Evolutionary conservation across 768 basidiomycete species (phyloP).

Genomic region (Boletus fagicola): DNA sequence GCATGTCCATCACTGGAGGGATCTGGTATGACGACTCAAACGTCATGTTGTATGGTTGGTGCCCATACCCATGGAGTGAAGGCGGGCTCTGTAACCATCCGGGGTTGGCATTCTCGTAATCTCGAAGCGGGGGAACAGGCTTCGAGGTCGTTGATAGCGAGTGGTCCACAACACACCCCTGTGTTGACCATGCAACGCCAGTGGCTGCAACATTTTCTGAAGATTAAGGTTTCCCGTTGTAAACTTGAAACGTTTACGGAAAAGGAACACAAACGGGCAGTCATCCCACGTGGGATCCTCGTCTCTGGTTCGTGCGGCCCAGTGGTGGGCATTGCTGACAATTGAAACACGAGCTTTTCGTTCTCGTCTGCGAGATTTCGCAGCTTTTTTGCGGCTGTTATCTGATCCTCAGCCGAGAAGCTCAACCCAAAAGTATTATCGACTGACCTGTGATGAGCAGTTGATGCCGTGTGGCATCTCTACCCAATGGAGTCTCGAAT

Average conservation of each 20-base stretch:
- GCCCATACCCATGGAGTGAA: slow-evolving; percentile 1
- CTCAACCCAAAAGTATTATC: neutral
- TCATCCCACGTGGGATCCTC: neutral
- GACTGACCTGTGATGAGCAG: slow-evolving; percentile 25
- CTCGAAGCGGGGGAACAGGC: slow-evolving; percentile 1
- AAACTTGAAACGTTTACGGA: neutral
- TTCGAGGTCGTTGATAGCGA: slow-evolving; percentile 2
- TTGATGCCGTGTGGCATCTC: slow-evolving; percentile 32
- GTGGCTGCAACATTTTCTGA: slow-evolving; percentile 9
- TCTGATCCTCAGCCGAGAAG: slow-evolving; percentile 1
- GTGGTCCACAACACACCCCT: slow-evolving; percentile 4
- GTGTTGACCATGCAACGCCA: slow-evolving; percentile 7
- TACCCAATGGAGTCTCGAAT: slow-evolving; percentile 22
- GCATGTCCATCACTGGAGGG: neutral
- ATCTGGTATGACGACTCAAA: neutral
- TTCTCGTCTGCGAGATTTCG: slow-evolving; percentile 26
- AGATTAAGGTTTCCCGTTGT: neutral
- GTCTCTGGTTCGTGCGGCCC: neutral
- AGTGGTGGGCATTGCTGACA: slow-evolving; percentile 16
- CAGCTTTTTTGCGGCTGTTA: slow-evolving; percentile 52
- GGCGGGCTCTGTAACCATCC: slow-evolving; percentile 10
- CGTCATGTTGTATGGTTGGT: slow-evolving; percentile 8
- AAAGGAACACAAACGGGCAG: slow-evolving; percentile 12
- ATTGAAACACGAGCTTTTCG: slow-evolving; percentile 13
- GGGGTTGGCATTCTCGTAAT: neutral